Evolutionary conservation across 768 basidiomycete genomes (phyloP), one percentile per base, ranked within the genome.

Genomic region (Lactarius deliciosus): DNA sequence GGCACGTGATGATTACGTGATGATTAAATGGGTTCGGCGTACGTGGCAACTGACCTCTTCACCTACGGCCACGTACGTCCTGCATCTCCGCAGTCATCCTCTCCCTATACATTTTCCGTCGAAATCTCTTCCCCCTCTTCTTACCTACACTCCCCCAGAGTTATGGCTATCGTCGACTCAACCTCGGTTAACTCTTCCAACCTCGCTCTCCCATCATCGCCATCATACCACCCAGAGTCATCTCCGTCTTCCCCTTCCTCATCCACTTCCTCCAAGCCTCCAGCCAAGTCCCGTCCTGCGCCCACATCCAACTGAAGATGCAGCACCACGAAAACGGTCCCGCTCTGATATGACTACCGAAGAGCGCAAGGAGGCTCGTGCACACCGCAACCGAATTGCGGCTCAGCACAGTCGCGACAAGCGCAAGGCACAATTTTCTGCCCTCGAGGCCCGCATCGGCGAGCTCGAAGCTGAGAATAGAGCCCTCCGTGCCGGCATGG

Each of bases 401-500:
- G 94, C 94, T 6, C 94, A 96, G 81, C 91, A 94, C 79, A 92
- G 91, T 13, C 88, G 94, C 55, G 94, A 96, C 79, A 85, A 91
- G 71, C 85, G 93, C 64, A 96, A 96, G 77, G 89, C 88, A 18
- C 92, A 96, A 69, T 93, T 89, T 74, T 87, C 92, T 25, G 94
- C 96, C 74, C 83, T 99, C 55, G 96, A 98, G 72, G 83, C 88
- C 59, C 98, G 97, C 89, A 94, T 97, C 0, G 84, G 86, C 2
- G 88, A 92, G 65, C 83, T 96, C 54, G 89, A 91, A 79, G 88
- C 88, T 64, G 94, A 96, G 81, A 96, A 96, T 76, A 78, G 86
- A 43, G 84, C 83, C 53, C 85, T 92, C 30, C 84, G 88, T 4
- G 84, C 87, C 13, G 85, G 86, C 70, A 75, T 70, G 70, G 70